Evolutionary conservation across 345 rosid species (phyloP), one percentile per base, ranked within the genome.

Genomic region (Garcia nutans): DNA sequence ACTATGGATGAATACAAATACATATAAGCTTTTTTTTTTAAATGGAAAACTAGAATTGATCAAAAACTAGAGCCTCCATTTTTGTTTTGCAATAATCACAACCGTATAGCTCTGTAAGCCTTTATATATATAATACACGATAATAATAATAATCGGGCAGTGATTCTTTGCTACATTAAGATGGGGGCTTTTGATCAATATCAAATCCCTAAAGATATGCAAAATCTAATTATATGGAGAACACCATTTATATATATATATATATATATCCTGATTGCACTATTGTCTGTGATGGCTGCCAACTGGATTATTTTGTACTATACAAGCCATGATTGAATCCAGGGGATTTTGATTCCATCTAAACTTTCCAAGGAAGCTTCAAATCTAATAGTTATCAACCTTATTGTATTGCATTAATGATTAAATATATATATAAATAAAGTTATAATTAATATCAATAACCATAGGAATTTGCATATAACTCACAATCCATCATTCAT

Each of bases 341-440:
- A 57, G 47, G 64, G 42, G 77, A 60, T 75, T 67, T 67, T 72
- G 45, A 78, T 79, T 79, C 82, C 75, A 55, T 31, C 56, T 62
- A 65, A 71, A 56, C 65, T 75, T 72, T 71, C 10, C 11, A 56
- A 22, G 31, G 75, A 76, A 70, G 73, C 72, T 77, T 70, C 75
- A 72, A 73, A 81, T 44, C 72, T 61, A 50, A 68, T 28, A 66
- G 22, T 60, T 55, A 50, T 42, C 41, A 54, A 15, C 19, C 58
- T 15, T 54, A 19, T 16, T 3, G 8, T 54, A 54, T 2, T 15
- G 58, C 58, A 54, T 5, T 3, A n/a, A 50, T 50, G 58, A 54
- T 28, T 1, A 17, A 54, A 54, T n/a, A n/a, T n/a, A n/a, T n/a
- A n/a, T n/a, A n/a, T n/a, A 54, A 5, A 54, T 3, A 54, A 54